Evolutionary conservation across 805 yeast species (phyloP), one percentile per base, ranked within the genome.

Genomic region (Nakazawaea pomicola): DNA sequence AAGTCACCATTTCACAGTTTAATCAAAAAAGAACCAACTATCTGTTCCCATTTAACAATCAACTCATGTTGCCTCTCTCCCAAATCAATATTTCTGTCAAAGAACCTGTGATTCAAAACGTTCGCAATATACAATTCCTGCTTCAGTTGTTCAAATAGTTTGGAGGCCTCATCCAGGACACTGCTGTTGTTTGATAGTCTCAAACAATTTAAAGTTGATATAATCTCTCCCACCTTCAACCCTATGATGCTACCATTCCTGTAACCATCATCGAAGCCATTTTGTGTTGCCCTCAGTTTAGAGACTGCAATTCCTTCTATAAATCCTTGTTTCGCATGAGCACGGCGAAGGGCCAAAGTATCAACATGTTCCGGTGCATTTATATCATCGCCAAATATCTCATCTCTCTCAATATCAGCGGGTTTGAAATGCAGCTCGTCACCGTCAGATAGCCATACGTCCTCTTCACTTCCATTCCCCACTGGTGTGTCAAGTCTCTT

Each of bases 211-310:
- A 78, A 56, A 1, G 46, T 47, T 8, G 90, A 86, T 11, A 89
- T 46, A 0, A 89, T 63, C 34, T 59, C 56, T 0, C 98, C 98
- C 0, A 79, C 80, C 12, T 62, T 49, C 0, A 73, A 61, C 0
- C 95, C 97, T 1, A 89, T 46, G 2, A 53, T 54, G 0, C 93
- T 87, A 1, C 98, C 98, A 2, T 63, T 52, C 0, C 86, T 87
- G 49, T 78, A 90, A 0, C 91, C 91, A 2, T 64, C 69, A 56
- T 90, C 95, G 54, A 91, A 90, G 0, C 96, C 96, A 10, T 64
- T 54, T 54, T 90, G 97, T 18, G 88, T 62, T 30, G 81, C 75
- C 6, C 61, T 59, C 49, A 85, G 95, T 51, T 86, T 81, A 4
- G 87, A 76, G 12, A 57, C 60, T 1, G 86, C 67, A 5, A 90